Percentiles rank a stretch among this genome's conserved stretches.
Conservation (phyloP, 441 rosid genomes). For the Viola pubescens region DNA sequence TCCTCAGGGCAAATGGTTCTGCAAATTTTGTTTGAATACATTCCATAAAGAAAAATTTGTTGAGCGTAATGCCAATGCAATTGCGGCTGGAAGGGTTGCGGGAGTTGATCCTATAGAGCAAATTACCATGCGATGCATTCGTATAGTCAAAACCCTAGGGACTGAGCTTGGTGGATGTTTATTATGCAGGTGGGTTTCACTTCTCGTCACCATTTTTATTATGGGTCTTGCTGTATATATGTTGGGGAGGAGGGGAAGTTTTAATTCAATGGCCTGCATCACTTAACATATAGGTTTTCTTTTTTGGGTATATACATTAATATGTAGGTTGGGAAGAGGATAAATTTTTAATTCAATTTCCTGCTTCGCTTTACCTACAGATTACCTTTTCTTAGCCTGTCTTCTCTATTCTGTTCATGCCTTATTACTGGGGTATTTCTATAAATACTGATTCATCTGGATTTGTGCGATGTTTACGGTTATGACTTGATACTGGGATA, state of each 20-base stretch:
- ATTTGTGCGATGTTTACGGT: no score
- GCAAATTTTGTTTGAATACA: slow-evolving; percentile 57
- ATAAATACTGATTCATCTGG: no score
- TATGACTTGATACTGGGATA: no score
- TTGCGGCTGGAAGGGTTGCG: slow-evolving; percentile 82
- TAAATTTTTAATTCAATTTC: no score
- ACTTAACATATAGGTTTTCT: background rate
- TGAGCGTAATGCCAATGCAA: slow-evolving; percentile 65
- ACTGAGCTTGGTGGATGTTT: slow-evolving; percentile 72
- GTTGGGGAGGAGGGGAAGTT: background rate
- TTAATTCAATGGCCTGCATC: background rate
- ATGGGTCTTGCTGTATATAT: background rate
- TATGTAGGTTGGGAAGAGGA: no score
- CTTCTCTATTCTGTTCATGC: no score
- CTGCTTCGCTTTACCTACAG: no score
- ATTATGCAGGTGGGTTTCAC: slow-evolving; percentile 64
- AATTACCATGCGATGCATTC: slow-evolving; percentile 76
- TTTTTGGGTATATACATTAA: background rate
- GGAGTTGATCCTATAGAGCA: slow-evolving; percentile 85
- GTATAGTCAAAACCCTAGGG: slow-evolving; percentile 58
- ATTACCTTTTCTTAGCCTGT: no score
- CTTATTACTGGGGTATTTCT: no score
- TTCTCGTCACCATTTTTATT: background rate
- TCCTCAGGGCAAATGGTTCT: slow-evolving; percentile 70
- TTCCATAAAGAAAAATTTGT: slow-evolving; percentile 59